Conservation (phyloP, 441 rosid genomes). For the Corymbia citriodora region DNA sequence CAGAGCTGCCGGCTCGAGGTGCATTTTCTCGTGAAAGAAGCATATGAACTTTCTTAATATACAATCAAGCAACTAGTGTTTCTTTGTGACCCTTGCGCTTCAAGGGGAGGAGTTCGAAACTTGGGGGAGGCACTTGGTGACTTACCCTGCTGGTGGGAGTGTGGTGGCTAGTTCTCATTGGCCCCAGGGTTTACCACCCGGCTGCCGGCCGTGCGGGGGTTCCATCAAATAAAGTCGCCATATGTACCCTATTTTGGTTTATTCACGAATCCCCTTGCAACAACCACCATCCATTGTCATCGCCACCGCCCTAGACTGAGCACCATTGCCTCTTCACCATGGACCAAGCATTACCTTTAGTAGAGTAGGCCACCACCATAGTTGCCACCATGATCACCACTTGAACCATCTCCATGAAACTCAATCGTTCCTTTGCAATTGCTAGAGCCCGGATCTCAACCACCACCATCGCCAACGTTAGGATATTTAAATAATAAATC, state of each 20-base stretch:
- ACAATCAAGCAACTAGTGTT: neutral
- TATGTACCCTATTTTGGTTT: neutral
- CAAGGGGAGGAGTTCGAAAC: too few relatives aligned
- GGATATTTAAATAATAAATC: too few relatives aligned
- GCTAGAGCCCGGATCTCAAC: neutral
- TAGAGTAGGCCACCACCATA: neutral
- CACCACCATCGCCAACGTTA: neutral
- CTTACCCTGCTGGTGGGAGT: too few relatives aligned
- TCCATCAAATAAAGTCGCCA: neutral
- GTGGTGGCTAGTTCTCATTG: too few relatives aligned
- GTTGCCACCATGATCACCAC: neutral
- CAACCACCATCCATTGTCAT: neutral
- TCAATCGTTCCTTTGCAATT: neutral
- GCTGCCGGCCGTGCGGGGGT: too few relatives aligned
- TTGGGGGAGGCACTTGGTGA: too few relatives aligned
- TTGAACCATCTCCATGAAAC: neutral
- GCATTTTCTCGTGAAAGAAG: neutral
- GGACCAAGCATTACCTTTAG: neutral
- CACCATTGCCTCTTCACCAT: neutral
- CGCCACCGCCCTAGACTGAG: neutral
- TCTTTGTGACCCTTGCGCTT: too few relatives aligned
- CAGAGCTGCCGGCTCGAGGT: neutral
- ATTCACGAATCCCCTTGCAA: neutral
- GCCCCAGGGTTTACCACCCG: too few relatives aligned
- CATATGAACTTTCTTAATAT: neutral